Base-by-base conservation (phyloP, 768 basidiomycete genomes). In the Pholiota conissans region DNA sequence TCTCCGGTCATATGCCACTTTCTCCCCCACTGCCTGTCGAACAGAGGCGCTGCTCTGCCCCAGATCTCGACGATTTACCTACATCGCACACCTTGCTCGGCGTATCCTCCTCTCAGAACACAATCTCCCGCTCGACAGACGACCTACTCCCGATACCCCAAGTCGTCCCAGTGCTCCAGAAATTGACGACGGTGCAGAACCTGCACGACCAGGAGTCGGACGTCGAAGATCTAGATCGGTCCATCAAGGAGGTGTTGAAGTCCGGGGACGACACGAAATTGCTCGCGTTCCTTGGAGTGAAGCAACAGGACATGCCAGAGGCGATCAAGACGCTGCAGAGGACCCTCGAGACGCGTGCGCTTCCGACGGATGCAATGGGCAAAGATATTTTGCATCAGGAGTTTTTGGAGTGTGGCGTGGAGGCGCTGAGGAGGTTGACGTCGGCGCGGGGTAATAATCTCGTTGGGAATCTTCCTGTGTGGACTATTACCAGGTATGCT, bases 321-420 rank as follows among this genome's bases (percentile, higher is more conserved):
- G 87, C 88, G 3, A 82, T 90, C 68, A 89, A 88, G 73, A 86
- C 89, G 5, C 72, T 91, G 27, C 87, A 89, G 71, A 71, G 89
- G 35, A 84, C 84, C 14, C 73, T 90, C 49, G 85, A 86, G 73
- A 64, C 52, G 40, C 53, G 53, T 20, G 42, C 61, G 5, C 34
- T 50, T 2, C 52, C 30, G 18, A 58, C 42, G 29, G 63, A 59
- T 20, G 40, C 18, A 7, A 51, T 46, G 30, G 60, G 54, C 20
- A 67, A 66, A 52, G 81, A 83, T 62, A 79, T 81, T 28, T 74
- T 86, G 34, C 83, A 89, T 63, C 76, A 77, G 40, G 83, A 86
- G 68, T 89, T 89, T 67, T 77, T 89, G 50, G 85, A 89, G 68
- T 79, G 76, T 24, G 83, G 86, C 2, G 83, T 89, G 49, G 89